Percentiles rank a stretch among this genome's conserved stretches.
phyloP scores from a whole-genome alignment of 2,329 filamentous ascomycete genomes.

The Bipolaris bicolor region DNA sequence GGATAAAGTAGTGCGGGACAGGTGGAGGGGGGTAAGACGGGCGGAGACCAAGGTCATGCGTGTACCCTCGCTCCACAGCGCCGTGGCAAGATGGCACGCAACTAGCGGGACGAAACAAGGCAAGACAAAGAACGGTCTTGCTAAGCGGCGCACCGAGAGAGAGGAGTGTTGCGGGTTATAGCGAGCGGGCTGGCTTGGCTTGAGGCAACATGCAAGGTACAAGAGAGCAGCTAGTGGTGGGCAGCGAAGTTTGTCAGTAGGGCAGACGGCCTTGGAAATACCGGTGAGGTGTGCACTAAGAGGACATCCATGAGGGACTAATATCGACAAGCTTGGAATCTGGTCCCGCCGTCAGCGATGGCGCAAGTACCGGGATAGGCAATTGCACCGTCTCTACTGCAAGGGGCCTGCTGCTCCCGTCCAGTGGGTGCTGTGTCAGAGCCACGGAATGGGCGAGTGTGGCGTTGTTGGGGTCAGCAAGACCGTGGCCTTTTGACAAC shows the following conservation, averaged over 20 bases:
- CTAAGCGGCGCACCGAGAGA: conserved; percentile 35
- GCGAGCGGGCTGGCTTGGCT: conserved; percentile 27
- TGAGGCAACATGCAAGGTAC: conserved; percentile 40
- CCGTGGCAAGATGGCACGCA: conserved; percentile 37
- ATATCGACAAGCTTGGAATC: conserved; percentile 36
- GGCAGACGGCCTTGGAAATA: conserved; percentile 35
- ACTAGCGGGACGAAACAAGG: conserved; percentile 32
- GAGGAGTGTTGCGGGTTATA: conserved; percentile 37
- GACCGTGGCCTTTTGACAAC: conserved; percentile 21
- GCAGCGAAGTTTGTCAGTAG: conserved; percentile 30
- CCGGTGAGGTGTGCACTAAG: conserved; percentile 39
- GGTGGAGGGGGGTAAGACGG: conserved; percentile 33
- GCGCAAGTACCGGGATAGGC: conserved; percentile 33
- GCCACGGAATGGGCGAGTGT: conserved; percentile 21
- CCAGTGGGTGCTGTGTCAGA: conserved; percentile 20
- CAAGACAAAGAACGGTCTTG: conserved; percentile 31
- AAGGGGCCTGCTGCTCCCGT: conserved; percentile 28
- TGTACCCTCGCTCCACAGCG: conserved; percentile 38
- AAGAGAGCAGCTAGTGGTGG: conserved; percentile 29
- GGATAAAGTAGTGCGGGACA: conserved; percentile 42
- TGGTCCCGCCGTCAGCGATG: conserved; percentile 33
- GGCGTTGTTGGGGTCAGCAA: conserved; percentile 34
- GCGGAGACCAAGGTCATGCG: conserved; percentile 43
- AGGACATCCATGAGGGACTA: conserved; percentile 27
- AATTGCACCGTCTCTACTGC: conserved; percentile 35